Base-by-base conservation (phyloP, 2,329 filamentous ascomycete species). In the Colletotrichum noveboracense region DNA sequence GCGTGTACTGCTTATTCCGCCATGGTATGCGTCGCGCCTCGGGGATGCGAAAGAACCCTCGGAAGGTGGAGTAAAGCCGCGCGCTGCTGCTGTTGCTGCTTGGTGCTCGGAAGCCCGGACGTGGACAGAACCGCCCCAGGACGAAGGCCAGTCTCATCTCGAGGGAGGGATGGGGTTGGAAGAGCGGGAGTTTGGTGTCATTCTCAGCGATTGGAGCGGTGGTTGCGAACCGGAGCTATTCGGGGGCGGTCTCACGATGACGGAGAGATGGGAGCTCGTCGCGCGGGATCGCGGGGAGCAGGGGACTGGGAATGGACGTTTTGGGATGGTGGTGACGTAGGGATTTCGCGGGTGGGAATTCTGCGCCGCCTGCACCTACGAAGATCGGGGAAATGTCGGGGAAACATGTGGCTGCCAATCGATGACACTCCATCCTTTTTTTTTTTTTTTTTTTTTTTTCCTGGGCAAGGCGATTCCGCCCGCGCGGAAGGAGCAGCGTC, bases 111-210 rank as follows among this genome's bases (percentile, higher is more conserved):
- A 83, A 75, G 78, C 79, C 81, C 66, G 83, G 81, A 78, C 81
- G 88, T 79, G 85, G 82, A 82, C 85, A 88, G 77, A 86, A 81
- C 79, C 87, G 86, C 83, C 87, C 83, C 56, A 88, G 77, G 72
- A 84, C 78, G 79, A 87, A 83, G 78, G 82, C 84, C 80, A 84
- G 80, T 81, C 86, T 88, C 88, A 91, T 90, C 77, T 84, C 85
- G 85, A 78, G 72, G 80, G 66, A 71, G 48, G 52, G 18, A 38
- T 61, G n/a, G 38, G 65, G 65, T 14, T 62, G 52, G 66, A 62
- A 26, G 26, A 71, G 52, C 52, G 58, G 68, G 55, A 70, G 69
- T 38, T 43, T 21, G 65, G 64, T 70, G 38, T 77, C 80, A 81
- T 81, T 79, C 66, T 75, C 73, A 72, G 55, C 26, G 38, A 67